Evolutionary conservation across 352 stramenopile species (phyloP).

Genomic region (Blastocystis sp.): DNA sequence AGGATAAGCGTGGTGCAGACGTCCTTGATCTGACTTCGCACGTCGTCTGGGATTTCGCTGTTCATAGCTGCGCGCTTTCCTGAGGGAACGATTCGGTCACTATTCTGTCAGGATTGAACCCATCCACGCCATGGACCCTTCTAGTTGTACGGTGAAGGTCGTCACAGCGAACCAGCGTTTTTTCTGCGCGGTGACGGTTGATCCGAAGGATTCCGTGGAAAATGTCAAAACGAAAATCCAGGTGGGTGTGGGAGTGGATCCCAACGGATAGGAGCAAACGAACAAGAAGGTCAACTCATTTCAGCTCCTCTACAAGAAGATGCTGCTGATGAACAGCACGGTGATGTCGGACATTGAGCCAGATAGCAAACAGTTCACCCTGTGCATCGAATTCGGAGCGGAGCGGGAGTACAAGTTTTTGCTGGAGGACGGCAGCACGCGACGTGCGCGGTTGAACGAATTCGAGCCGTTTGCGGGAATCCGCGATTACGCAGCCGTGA

Average conservation of each 20-base stretch:
- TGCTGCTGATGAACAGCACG: slow-evolving; percentile 30
- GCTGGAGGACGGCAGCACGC: slow-evolving; percentile 12
- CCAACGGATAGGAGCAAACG: slow-evolving; percentile 11
- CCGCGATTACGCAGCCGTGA: neutral
- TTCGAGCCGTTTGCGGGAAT: slow-evolving; percentile 13
- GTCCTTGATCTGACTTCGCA: neutral
- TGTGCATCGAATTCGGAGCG: slow-evolving; percentile 16
- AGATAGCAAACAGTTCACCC: neutral
- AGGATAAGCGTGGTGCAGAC: neutral
- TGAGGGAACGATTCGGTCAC: too few relatives aligned
- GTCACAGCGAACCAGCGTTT: neutral
- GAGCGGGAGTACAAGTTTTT: slow-evolving; percentile 42
- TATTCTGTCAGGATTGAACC: neutral
- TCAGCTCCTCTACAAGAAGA: slow-evolving; percentile 29
- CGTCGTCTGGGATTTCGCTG: too few relatives aligned
- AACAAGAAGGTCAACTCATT: neutral
- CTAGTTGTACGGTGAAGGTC: slow-evolving; percentile 8
- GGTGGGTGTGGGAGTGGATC: neutral
- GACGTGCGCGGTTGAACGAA: slow-evolving; percentile 18
- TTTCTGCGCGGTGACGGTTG: neutral
- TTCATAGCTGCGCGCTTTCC: too few relatives aligned
- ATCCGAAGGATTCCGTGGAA: neutral
- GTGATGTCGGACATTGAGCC: neutral
- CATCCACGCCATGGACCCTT: neutral
- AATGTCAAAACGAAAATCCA: slow-evolving; percentile 25